Evolutionary conservation across 805 yeast species (phyloP).

Genomic region (Yarrowia sp.): DNA sequence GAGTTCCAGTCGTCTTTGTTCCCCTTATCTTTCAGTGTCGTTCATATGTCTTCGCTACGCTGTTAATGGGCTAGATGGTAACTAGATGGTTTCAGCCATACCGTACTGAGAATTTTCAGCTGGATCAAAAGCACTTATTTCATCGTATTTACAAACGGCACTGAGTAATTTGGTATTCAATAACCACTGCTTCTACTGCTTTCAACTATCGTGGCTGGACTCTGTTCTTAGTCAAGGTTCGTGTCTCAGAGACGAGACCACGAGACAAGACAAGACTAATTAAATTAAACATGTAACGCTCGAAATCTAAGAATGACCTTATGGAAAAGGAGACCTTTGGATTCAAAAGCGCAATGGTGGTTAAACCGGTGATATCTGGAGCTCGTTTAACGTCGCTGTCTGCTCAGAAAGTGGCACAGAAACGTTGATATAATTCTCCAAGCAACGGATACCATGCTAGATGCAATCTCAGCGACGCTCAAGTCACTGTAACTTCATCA

Average conservation of each 20-base stretch:
- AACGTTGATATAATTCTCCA: constrained; percentile 18
- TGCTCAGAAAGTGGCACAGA: constrained; percentile 2
- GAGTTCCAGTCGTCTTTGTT: too few species aligned
- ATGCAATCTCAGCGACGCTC: background rate
- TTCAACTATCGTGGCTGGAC: too few species aligned
- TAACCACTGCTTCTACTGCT: too few species aligned
- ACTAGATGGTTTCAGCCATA: too few species aligned
- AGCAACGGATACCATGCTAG: background rate
- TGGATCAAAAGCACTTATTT: too few species aligned
- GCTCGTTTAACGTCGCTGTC: constrained; percentile 21
- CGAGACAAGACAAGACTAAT: background rate
- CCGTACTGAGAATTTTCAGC: too few species aligned
- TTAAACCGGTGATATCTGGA: constrained; percentile 1
- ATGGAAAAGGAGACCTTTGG: background rate
- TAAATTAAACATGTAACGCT: constrained; percentile 2
- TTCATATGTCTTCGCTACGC: too few species aligned
- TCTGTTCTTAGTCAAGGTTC: too few species aligned
- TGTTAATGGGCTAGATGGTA: too few species aligned
- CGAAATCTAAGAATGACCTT: background rate
- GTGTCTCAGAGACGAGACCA: background rate
- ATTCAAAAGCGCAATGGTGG: background rate
- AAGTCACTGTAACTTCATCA: background rate
- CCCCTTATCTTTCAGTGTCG: too few species aligned
- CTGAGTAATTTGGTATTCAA: too few species aligned
- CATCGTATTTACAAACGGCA: too few species aligned